Evolutionary conservation across 352 stramenopile genomes (phyloP).

Genomic region (Phytophthora hibernalis): DNA sequence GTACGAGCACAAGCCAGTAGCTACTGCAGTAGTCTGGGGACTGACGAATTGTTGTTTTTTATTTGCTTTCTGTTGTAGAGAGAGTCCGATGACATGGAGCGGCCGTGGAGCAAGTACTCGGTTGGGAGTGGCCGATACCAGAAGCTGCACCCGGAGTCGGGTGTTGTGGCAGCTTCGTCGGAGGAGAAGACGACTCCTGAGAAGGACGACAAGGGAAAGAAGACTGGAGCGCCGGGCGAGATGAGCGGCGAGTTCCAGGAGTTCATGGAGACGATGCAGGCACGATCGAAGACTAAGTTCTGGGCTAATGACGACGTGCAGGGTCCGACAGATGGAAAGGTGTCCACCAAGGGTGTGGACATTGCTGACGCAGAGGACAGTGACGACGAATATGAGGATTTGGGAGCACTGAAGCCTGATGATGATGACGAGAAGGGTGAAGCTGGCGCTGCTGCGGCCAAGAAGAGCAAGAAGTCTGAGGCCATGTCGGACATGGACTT

Average conservation of each 20-base stretch:
- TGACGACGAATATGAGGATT: slow-evolving; percentile 49
- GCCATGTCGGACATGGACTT: slow-evolving; percentile 93
- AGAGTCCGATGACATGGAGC: slow-evolving; percentile 66
- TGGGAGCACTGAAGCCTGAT: slow-evolving; percentile 36
- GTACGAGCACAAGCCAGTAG: slow-evolving; percentile 34
- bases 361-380: slow-evolving; percentile 42
- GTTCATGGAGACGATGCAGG: slow-evolving; percentile 93
- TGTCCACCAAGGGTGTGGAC: slow-evolving; percentile 33
- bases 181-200: slow-evolving; percentile 29
- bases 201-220: slow-evolving; percentile 31
- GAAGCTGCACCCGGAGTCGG: slow-evolving; percentile 38
- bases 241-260: slow-evolving; percentile 80
- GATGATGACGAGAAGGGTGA: slow-evolving; percentile 44
- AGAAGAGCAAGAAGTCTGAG: slow-evolving; percentile 33
- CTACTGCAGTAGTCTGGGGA: not conserved
- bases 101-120: slow-evolving; percentile 92
- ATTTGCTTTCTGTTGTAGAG: slow-evolving; percentile 32
- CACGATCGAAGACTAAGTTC: slow-evolving; percentile 88
- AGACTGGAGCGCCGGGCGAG: slow-evolving; percentile 26
- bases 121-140: slow-evolving; percentile 81
- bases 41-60: slow-evolving; percentile 11
- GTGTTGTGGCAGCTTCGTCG: slow-evolving; percentile 14
- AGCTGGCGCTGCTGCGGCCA: slow-evolving; percentile 30
- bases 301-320: slow-evolving; percentile 92
- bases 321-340: slow-evolving; percentile 38